phyloP scores from a whole-genome alignment of 2,329 filamentous ascomycete genomes.

The Phialophora expanda region DNA sequence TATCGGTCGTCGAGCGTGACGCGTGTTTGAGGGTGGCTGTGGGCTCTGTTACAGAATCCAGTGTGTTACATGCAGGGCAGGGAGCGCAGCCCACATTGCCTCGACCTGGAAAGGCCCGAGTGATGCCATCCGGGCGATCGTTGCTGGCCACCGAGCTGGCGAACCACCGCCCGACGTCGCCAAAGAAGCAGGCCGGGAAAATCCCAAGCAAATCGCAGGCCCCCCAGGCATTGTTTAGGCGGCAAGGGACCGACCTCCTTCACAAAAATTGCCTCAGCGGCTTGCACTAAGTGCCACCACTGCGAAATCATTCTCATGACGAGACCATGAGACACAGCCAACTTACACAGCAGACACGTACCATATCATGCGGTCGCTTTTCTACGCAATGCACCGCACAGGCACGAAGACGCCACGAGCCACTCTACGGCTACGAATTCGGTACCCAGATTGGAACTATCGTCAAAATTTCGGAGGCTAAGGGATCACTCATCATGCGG shows the following conservation, averaged over 20 bases:
- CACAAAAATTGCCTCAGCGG: conserved; percentile 11
- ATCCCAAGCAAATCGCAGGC: conserved; percentile 2
- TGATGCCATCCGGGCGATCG: conserved; percentile 9
- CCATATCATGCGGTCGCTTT: neutral
- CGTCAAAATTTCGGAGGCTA: neutral
- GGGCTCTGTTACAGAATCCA: conserved; percentile 6
- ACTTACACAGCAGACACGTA: too few species aligned
- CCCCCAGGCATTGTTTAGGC: neutral
- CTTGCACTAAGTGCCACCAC: neutral
- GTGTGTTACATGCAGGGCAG: neutral
- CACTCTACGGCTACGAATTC: neutral
- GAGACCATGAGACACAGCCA: too few species aligned
- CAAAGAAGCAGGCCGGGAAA: neutral
- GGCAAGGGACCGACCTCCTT: neutral
- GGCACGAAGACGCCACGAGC: neutral
- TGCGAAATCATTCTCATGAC: neutral
- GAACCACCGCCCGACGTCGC: neutral
- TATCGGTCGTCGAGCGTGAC: conserved; percentile 3
- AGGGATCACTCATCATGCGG: conserved; percentile 3
- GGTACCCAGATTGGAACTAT: neutral
- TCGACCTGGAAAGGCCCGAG: conserved; percentile 2
- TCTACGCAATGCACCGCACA: neutral
- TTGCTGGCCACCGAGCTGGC: neutral
- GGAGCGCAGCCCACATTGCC: too few species aligned
- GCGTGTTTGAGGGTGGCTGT: conserved; percentile 16